phyloP scores from a whole-genome alignment of 1,284 basidiomycete species.

The Lentinula novae-zelandiae region DNA sequence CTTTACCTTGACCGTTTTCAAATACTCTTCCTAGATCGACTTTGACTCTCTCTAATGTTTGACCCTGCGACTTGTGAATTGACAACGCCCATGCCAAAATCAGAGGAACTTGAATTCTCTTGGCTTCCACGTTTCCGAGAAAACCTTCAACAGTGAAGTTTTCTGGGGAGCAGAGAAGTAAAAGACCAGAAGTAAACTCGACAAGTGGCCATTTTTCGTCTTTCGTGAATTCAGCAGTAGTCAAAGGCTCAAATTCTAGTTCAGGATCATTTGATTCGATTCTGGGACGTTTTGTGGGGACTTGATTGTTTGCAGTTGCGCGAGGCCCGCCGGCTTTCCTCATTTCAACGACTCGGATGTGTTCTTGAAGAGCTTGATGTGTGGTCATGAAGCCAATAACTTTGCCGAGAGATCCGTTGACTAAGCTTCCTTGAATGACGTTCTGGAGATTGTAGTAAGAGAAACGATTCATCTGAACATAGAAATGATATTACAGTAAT shows the following conservation, averaged over 20 bases:
- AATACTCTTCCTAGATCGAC: constrained; percentile 66
- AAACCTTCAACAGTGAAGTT: constrained; percentile 46
- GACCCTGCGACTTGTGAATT: constrained; percentile 22
- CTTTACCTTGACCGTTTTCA: constrained; percentile 75
- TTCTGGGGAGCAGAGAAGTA: constrained; percentile 45
- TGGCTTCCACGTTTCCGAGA: constrained; percentile 35
- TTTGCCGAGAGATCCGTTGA: constrained; percentile 82
- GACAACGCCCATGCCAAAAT: constrained; percentile 63
- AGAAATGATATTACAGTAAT: constrained; percentile 41
- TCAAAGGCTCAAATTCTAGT: background rate
- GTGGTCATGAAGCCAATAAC: constrained; percentile 57
- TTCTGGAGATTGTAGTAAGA: constrained; percentile 31
- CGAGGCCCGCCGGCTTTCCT: constrained; percentile 12
- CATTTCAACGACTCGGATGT: constrained; percentile 23
- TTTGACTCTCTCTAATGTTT: constrained; percentile 75
- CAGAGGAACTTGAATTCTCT: constrained; percentile 54
- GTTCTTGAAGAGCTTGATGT: constrained; percentile 23
- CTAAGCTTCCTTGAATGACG: constrained; percentile 71
- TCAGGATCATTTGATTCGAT: background rate
- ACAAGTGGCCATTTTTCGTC: constrained; percentile 50
- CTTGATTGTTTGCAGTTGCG: constrained; percentile 11
- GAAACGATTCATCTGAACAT: background rate
- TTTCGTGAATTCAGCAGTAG: background rate
- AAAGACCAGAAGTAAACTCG: constrained; percentile 41
- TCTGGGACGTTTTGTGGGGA: background rate